Evolutionary conservation across 2,329 filamentous ascomycete genomes (phyloP).

Genomic region (Penicillium psychrosexuale): DNA sequence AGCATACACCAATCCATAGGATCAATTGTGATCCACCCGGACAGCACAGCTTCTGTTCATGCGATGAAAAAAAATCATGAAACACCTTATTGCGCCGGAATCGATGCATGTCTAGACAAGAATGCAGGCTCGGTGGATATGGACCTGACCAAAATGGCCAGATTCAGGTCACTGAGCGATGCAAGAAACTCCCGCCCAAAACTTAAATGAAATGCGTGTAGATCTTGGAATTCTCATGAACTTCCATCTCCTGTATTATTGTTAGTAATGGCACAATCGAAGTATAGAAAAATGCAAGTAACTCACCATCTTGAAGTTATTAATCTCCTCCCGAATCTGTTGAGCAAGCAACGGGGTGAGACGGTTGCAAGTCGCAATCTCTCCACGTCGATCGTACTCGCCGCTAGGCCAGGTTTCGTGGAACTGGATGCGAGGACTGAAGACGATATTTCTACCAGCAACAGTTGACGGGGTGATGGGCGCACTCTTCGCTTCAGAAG

Average conservation of each 20-base stretch:
- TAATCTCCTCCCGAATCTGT: slow-evolving; percentile 99
- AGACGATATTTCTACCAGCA: slow-evolving; percentile 58
- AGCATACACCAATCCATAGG: background rate
- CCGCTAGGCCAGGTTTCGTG: slow-evolving; percentile 94
- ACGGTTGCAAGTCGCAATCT: slow-evolving; percentile 96
- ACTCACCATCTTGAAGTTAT: slow-evolving; percentile 97
- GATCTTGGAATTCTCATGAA: slow-evolving; percentile 97
- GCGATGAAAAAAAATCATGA: slow-evolving; percentile 12
- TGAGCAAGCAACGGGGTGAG: slow-evolving; percentile 95
- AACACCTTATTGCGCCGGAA: slow-evolving; percentile 23
- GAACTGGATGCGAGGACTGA: slow-evolving; percentile 91
- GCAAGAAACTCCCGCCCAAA: slow-evolving; percentile 28
- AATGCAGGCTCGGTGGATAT: slow-evolving; percentile 8
- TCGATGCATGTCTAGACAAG: slow-evolving; percentile 29
- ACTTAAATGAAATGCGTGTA: slow-evolving; percentile 99
- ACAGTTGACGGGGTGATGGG: slow-evolving; percentile 67
- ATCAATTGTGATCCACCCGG: background rate
- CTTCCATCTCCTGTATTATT: slow-evolving; percentile 89
- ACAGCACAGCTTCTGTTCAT: background rate
- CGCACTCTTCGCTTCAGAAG: slow-evolving; percentile 73
- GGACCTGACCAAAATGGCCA: background rate
- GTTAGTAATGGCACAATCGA: slow-evolving; percentile 19
- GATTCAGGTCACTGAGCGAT: slow-evolving; percentile 12
- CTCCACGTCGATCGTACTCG: slow-evolving; percentile 93
- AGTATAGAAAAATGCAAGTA: background rate